These are phyloP conservation scores for Trametes cingulata DNA, from an alignment of 768 basidiomycete genomes.

Conservation along the genomic window DNA sequence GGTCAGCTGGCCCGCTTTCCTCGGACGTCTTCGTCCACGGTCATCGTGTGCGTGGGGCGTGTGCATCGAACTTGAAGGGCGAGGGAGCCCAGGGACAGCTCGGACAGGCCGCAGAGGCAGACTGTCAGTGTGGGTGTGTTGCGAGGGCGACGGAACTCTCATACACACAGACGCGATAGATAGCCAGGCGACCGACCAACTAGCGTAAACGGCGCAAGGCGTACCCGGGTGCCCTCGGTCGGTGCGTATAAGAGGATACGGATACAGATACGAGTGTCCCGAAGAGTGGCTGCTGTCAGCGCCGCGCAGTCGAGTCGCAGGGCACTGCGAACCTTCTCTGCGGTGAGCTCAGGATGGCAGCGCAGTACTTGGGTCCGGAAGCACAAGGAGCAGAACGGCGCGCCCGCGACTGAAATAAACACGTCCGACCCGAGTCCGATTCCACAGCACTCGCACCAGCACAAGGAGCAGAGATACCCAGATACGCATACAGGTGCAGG, in stretches of 20 bases:
- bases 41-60: not conserved
- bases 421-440: conserved; percentile 10
- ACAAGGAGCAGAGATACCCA: too few species aligned
- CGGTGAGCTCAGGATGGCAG: not conserved
- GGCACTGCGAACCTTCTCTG: not conserved
- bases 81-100: too few species aligned
- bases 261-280: not conserved
- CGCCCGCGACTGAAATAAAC: not conserved
- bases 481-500: too few species aligned
- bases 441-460: too few species aligned
- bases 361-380: not conserved
- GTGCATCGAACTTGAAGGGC: too few species aligned
- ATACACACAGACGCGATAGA: not conserved
- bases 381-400: conserved; percentile 5
- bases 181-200: not conserved
- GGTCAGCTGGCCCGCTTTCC: not conserved
- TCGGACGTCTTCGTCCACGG: not conserved
- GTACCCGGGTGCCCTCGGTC: not conserved
- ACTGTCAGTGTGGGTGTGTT: not conserved
- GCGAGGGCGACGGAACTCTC: conserved; percentile 9
- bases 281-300: not conserved
- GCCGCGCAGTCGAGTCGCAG: not conserved
- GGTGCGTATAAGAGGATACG: not conserved
- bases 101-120: too few species aligned
- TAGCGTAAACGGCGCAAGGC: conserved; percentile 1